Evolutionary conservation across 2,329 filamentous ascomycete species (phyloP).

Genomic region (Erysiphe pulchra): DNA sequence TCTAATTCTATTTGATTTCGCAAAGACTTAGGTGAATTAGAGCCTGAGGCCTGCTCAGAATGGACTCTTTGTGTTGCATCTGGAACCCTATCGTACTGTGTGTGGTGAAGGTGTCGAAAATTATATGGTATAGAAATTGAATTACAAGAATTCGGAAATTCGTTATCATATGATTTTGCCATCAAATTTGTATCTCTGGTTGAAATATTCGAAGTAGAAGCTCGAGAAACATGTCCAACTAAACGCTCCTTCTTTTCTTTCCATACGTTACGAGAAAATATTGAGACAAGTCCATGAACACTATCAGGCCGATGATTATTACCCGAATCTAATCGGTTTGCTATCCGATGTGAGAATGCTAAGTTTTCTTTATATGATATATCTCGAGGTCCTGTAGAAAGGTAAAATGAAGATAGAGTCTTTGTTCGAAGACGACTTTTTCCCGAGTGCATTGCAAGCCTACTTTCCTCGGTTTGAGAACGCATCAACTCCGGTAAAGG

Average conservation of each 20-base stretch:
- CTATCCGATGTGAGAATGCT: neutral
- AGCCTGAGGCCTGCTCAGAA: slow-evolving; percentile 18
- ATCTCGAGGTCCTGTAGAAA: neutral
- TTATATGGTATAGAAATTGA: too few relatives aligned
- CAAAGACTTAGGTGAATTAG: neutral
- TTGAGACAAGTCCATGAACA: slow-evolving; percentile 28
- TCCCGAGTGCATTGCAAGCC: neutral
- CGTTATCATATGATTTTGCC: too few relatives aligned
- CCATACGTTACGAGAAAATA: slow-evolving; percentile 25
- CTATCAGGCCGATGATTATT: slow-evolving; percentile 22
- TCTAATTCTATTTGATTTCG: slow-evolving; percentile 14
- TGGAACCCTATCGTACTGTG: too few relatives aligned
- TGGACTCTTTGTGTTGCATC: slow-evolving; percentile 10
- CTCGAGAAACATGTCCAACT: slow-evolving; percentile 5
- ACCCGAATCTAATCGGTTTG: too few relatives aligned
- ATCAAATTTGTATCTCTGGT: too few relatives aligned
- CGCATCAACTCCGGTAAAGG: neutral
- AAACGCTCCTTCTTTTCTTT: slow-evolving; percentile 24
- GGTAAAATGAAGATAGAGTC: neutral
- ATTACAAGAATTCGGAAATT: too few relatives aligned
- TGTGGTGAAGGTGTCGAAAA: too few relatives aligned
- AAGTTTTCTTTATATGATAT: neutral
- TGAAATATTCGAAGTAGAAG: slow-evolving; percentile 2
- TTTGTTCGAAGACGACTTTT: neutral
- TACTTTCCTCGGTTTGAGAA: neutral